Base-by-base conservation (phyloP, 495 filamentous ascomycete species). In the Lentithecium fluviatile region DNA sequence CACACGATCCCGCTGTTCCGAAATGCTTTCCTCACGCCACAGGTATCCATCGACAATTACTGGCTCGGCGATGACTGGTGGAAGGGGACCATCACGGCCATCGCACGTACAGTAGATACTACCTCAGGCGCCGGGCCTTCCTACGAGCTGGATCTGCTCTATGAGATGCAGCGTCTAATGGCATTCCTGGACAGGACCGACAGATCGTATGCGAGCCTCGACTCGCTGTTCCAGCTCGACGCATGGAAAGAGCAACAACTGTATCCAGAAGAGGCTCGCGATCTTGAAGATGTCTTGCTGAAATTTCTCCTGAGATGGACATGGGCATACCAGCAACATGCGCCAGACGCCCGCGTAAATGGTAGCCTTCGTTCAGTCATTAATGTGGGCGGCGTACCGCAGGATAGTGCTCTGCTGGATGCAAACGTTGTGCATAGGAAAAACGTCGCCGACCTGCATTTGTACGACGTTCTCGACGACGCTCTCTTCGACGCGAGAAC, bases 1-100 rank as follows among this genome's bases (percentile, higher is more conserved):
- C 88, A 93, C 67, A 78, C 85, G 42, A 93, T 97, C 55, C 92
- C 92, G n/a, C 75, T 85, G 38, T 85, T 85, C 13, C 81, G 91
- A 47, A 89, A 94, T 64, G 80, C 85, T 7, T 78, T 97, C 29
- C 76, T 96, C 13, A 76, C 80, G 20, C 72, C 79, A 37, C 70
- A 77, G 61, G 67, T 75, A 36, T 55, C 73, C 29, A 76, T 84
- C 11, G 73, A 76, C 3, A 80, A 85, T 52, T 95, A 94, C 62
- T 88, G 87, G 0, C 74, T 81, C 55, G 79, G 88, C 58, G 71
- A 80, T 8, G 84, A 93, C 21, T 97, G 92, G 92, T 97, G 92
- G 92, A 85, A 84, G 65, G 92, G 91, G 6, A 78, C 80, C 10
- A 60, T 77, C 0, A 88, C 93, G 32, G 75, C 80, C 34, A 73